Evolutionary conservation across 371 early-diverging fungal genomes (phyloP).

Genomic region (Mortierella sp.): DNA sequence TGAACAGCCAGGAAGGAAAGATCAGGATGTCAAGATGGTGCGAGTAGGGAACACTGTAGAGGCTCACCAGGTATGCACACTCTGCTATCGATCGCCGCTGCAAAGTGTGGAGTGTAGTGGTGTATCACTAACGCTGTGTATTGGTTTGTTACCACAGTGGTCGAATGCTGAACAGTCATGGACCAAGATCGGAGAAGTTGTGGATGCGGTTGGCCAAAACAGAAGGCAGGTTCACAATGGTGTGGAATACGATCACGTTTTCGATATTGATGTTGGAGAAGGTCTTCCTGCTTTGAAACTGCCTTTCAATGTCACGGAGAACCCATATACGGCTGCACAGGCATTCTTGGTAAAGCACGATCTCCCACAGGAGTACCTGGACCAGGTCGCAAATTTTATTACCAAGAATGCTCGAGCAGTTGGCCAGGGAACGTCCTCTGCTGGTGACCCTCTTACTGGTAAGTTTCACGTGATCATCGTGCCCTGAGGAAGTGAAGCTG

Average conservation of each 20-base stretch:
- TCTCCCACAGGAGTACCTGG: conserved; percentile 84
- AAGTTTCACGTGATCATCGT: neutral
- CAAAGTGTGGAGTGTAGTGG: too few species aligned
- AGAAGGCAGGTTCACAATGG: conserved; percentile 86
- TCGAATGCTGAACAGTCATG: conserved; percentile 69
- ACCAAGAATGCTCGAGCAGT: conserved; percentile 82
- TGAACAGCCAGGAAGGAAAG: conserved; percentile 73
- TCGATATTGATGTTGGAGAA: conserved; percentile 94
- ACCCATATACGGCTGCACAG: conserved; percentile 94
- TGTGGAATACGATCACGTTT: conserved; percentile 96
- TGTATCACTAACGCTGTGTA: neutral
- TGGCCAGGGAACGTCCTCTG: conserved; percentile 55
- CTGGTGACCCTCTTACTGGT: conserved; percentile 80
- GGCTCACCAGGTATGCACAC: conserved; percentile 73
- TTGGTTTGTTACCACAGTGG: conserved; percentile 71
- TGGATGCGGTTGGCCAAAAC: conserved; percentile 84
- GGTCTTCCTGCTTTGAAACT: conserved; percentile 86
- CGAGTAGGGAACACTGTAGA: conserved; percentile 76
- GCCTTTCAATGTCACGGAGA: conserved; percentile 94
- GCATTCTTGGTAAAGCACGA: conserved; percentile 85
- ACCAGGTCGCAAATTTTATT: conserved; percentile 95
- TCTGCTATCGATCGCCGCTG: too few species aligned
- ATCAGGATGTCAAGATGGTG: conserved; percentile 93
- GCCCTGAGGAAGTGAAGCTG: too few species aligned
- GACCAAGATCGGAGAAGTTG: conserved; percentile 95